Evolutionary conservation across 495 filamentous ascomycete genomes (phyloP).

Genomic region (Clavariopsis aquatica): DNA sequence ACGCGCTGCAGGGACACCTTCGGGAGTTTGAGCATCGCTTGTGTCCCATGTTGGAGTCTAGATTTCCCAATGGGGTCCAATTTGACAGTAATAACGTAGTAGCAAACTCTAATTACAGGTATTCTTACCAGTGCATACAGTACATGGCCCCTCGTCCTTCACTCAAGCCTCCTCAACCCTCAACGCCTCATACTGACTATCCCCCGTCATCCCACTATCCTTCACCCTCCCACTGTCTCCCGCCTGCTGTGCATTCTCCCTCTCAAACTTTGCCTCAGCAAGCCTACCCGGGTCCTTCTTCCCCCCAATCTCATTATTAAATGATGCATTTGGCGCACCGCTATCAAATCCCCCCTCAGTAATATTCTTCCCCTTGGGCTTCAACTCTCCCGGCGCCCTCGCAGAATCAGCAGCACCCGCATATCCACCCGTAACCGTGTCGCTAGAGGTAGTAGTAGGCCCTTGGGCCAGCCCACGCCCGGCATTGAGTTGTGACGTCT

Average conservation of each 20-base stretch:
- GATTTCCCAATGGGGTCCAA: no score
- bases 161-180: constrained; percentile 10
- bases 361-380: constrained; percentile 60
- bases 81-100: no score
- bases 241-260: constrained; percentile 45
- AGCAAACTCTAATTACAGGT: no score
- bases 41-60: no score
- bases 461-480: not conserved
- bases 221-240: constrained; percentile 43
- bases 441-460: constrained; percentile 42
- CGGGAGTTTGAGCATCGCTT: no score
- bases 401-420: constrained; percentile 38
- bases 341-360: constrained; percentile 58
- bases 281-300: constrained; percentile 63
- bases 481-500: not conserved
- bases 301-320: constrained; percentile 59
- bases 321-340: constrained; percentile 59
- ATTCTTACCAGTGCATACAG: not conserved
- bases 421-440: constrained; percentile 51
- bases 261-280: constrained; percentile 55
- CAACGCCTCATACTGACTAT: constrained; percentile 9
- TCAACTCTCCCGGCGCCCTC: constrained; percentile 31
- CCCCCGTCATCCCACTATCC: constrained; percentile 44
- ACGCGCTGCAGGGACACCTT: no score
- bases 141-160: not conserved